Percentiles rank a stretch among this genome's conserved stretches.
Evolutionary conservation across 768 basidiomycete species (phyloP).

Genomic region (Boletales sp.): DNA sequence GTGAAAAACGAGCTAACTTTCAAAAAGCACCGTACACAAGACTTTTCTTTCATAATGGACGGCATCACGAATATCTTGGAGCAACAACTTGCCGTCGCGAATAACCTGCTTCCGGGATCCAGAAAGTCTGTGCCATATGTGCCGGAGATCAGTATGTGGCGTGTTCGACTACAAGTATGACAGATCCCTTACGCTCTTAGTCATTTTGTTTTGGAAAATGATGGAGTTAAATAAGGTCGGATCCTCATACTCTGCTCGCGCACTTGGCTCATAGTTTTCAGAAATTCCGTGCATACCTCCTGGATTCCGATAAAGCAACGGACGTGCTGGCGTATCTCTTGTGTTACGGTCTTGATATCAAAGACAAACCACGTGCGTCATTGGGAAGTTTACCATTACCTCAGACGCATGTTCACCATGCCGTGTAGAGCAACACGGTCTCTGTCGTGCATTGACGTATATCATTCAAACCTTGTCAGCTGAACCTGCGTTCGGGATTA

Average conservation of each 20-base stretch:
- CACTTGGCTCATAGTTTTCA: constrained; percentile 29
- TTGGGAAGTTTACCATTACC: neutral
- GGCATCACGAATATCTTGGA: constrained; percentile 68
- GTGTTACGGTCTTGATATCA: constrained; percentile 81
- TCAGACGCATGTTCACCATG: constrained; percentile 5
- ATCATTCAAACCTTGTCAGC: constrained; percentile 90
- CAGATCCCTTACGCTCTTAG: constrained; percentile 35
- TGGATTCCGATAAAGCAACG: constrained; percentile 76
- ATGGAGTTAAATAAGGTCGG: constrained; percentile 88
- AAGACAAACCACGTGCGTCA: constrained; percentile 84
- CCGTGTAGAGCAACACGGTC: constrained; percentile 77
- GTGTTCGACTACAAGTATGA: neutral
- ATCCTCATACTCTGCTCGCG: neutral
- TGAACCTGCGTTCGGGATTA: constrained; percentile 72
- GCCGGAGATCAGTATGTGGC: constrained; percentile 70
- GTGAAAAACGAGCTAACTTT: constrained; percentile 8
- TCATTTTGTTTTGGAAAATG: constrained; percentile 86
- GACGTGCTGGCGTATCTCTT: constrained; percentile 78
- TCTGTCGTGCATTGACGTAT: constrained; percentile 87
- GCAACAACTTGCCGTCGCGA: constrained; percentile 71
- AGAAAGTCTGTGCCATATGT: constrained; percentile 78
- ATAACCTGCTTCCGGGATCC: constrained; percentile 82
- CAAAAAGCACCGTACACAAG: constrained; percentile 79
- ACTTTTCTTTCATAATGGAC: constrained; percentile 79
- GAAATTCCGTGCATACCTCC: constrained; percentile 85